A percentile compares a stretch with the other conserved stretches of the same genome.
Conservation (phyloP, 805 yeast species). For the Candida ascalaphidarum region DNA sequence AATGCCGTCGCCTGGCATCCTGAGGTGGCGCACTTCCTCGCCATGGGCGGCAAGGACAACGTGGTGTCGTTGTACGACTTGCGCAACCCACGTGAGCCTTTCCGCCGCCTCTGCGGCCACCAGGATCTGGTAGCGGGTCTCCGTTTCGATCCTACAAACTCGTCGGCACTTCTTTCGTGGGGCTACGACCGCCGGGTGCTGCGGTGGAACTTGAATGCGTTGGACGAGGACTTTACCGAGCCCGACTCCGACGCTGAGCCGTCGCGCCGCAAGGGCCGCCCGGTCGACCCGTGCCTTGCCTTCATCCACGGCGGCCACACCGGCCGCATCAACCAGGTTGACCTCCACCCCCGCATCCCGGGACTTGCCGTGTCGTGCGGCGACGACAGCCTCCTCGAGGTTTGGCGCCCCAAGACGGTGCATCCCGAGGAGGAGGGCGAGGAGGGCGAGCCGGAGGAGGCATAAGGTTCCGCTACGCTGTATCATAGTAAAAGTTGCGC, state of each 20-base stretch:
- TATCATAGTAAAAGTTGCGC: no score
- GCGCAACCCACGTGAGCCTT: constrained; percentile 49
- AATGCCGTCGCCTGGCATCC: constrained; percentile 66
- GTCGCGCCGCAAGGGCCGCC: constrained; percentile 42
- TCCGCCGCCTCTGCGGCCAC: constrained; percentile 66
- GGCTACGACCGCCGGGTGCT: constrained; percentile 62
- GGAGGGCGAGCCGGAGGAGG: constrained; percentile 10
- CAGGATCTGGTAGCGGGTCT: constrained; percentile 34
- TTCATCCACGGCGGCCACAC: constrained; percentile 89
- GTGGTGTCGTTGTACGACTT: constrained; percentile 70
- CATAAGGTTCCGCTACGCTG: no score
- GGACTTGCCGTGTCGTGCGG: constrained; percentile 60
- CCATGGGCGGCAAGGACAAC: constrained; percentile 74
- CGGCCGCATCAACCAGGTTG: constrained; percentile 55
- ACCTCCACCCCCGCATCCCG: constrained; percentile 54
- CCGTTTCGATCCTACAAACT: constrained; percentile 42
- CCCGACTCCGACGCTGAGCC: constrained; percentile 26
- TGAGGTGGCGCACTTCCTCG: constrained; percentile 42
- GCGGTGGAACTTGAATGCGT: constrained; percentile 62
- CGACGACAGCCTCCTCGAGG: constrained; percentile 66
- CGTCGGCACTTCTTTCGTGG: constrained; percentile 47
- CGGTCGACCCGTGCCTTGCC: constrained; percentile 66
- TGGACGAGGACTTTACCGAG: constrained; percentile 44
- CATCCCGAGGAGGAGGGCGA: constrained; percentile 26
- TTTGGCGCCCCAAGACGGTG: constrained; percentile 62